Base-by-base conservation (phyloP, 305 asterid species). In the Stenogyne calaminthoides region DNA sequence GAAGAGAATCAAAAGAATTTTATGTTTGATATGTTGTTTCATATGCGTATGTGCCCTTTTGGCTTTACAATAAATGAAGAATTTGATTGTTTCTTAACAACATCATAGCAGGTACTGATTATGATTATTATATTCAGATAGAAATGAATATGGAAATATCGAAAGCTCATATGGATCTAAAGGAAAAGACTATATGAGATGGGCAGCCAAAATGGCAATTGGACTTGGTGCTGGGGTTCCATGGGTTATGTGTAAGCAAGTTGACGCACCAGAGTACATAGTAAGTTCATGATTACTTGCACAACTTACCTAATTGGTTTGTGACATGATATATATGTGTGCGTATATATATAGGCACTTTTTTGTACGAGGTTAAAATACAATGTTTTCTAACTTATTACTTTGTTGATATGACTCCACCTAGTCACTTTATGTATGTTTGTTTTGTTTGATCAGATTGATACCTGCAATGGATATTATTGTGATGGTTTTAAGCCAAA, bases 171-270 rank as follows among this genome's bases (percentile, higher is more conserved):
- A 61, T 76, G 99, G 99, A 25, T 7, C 73, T 40, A 80, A 72
- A 39, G 99, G 97, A 72, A 90, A 88, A 74, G 85, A 78, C 60
- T 92, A 95, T 76, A 82, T 95, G 82, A 75, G 75, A 72, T 95
- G 98, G 99, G 98, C 98, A 37, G 98, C 99, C 71, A 77, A 85
- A 76, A 92, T 95, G 98, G 99, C 98, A 55, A 81, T 84, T 80
- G 95, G 90, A 56, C 96, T 95, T 76, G 90, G 78, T 77, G 95
- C 96, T 85, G 92, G 95, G 66, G 99, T 95, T 79, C 99, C 98
- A 73, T 92, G 98, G 99, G 88, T 92, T 80, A 95, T 95, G 99
- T 95, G 99, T 87, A 83, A 80, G 88, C 99, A 95, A 87, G 76
- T 78, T 79, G 97, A 95, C 89, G 99, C 99, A 72, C 98, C 98